phyloP scores from a whole-genome alignment of 1,284 basidiomycete species.

The Malassezia brasiliensis region DNA sequence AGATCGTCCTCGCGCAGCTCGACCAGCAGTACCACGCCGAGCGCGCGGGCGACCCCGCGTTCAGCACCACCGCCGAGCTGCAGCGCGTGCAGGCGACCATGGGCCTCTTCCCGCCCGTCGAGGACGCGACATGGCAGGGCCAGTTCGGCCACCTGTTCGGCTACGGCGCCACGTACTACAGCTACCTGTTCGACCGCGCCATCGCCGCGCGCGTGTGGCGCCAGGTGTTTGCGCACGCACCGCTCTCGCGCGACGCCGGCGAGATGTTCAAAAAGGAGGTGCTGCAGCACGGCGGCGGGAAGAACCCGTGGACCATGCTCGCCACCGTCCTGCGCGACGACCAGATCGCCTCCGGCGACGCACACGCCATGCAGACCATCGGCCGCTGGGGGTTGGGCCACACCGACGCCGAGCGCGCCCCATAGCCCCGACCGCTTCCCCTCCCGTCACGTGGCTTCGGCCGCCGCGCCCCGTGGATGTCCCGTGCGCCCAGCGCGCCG shows the following conservation, averaged over 20 bases:
- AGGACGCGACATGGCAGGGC: slow-evolving; percentile 63
- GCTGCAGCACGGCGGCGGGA: slow-evolving; percentile 72
- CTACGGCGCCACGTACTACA: slow-evolving; percentile 95
- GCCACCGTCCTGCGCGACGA: slow-evolving; percentile 62
- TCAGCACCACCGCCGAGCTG: slow-evolving; percentile 59
- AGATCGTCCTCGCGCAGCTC: slow-evolving; percentile 77
- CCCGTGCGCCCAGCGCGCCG: too few species aligned
- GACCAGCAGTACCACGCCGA: slow-evolving; percentile 85
- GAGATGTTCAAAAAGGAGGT: slow-evolving; percentile 71
- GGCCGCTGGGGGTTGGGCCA: slow-evolving; percentile 51
- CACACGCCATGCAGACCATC: slow-evolving; percentile 73
- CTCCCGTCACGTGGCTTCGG: too few species aligned
- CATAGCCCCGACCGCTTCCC: too few species aligned
- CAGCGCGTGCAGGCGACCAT: slow-evolving; percentile 21
- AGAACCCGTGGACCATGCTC: slow-evolving; percentile 88
- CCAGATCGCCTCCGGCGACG: slow-evolving; percentile 61
- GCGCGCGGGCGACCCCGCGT: slow-evolving; percentile 51
- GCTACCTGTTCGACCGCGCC: slow-evolving; percentile 88
- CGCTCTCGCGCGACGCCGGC: slow-evolving; percentile 51
- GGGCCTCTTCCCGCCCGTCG: slow-evolving; percentile 49
- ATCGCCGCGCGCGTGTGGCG: slow-evolving; percentile 84
- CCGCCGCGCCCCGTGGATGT: too few species aligned
- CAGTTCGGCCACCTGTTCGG: slow-evolving; percentile 92
- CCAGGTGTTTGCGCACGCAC: slow-evolving; percentile 58
- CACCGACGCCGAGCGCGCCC: neutral